These are phyloP conservation scores for Fraxinus baroniana DNA, from an alignment of 305 asterid genomes.

Conservation along the genomic window DNA sequence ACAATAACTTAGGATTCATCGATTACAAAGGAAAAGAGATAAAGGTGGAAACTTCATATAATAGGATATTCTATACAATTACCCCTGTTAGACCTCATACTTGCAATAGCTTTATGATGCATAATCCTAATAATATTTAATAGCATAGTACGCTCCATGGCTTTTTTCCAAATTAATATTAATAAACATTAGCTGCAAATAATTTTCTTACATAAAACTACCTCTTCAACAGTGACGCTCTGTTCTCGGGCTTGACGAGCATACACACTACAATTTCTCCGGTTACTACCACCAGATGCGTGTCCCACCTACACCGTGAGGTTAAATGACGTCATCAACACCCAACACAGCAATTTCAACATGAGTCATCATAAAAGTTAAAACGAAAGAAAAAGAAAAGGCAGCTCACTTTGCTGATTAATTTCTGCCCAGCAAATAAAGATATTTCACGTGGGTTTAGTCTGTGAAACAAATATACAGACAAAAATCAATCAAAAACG, in stretches of 20 bases:
- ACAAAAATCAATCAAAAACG: neutral
- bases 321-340: neutral
- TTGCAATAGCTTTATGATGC: neutral
- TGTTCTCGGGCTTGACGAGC: constrained; percentile 5
- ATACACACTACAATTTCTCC: neutral
- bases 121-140: neutral
- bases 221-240: neutral
- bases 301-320: neutral
- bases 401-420: neutral
- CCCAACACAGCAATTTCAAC: neutral
- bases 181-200: neutral
- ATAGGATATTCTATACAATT: neutral
- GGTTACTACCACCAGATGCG: neutral
- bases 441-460: neutral
- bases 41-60: neutral
- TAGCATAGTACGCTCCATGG: neutral
- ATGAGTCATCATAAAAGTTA: neutral
- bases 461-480: neutral
- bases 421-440: neutral
- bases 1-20: neutral
- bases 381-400: neutral
- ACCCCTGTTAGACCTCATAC: neutral
- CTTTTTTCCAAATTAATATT: neutral
- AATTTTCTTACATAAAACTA: neutral
- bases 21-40: neutral